These are phyloP conservation scores for Onygenales sp. DNA, from an alignment of 2,329 filamentous ascomycete genomes.

Conservation along the genomic window DNA sequence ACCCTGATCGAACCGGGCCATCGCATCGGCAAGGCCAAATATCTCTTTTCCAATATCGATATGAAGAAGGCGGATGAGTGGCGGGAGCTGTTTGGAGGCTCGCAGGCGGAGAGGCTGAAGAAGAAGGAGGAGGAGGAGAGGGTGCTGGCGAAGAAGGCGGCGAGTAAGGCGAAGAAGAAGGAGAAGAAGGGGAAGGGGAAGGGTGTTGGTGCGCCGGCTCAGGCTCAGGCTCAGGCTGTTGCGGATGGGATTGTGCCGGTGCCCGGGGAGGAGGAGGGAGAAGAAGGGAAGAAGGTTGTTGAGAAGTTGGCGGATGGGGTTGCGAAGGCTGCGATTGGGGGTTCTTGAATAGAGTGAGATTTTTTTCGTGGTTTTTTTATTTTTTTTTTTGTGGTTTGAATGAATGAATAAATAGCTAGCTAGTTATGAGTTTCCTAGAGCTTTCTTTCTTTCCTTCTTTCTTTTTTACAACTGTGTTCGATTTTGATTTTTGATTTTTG, in stretches of 20 bases:
- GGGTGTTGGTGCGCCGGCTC: conserved; percentile 2
- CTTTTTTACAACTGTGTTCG: too few relatives aligned
- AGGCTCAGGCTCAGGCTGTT: conserved; percentile 23
- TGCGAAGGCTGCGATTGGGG: conserved; percentile 33
- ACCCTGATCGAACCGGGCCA: conserved; percentile 58
- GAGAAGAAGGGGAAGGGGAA: conserved; percentile 16
- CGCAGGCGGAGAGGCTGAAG: conserved; percentile 56
- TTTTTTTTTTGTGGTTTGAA: not conserved
- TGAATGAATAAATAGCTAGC: not conserved
- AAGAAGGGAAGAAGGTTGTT: conserved; percentile 24
- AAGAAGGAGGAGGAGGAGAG: conserved; percentile 57
- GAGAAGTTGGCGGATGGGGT: conserved; percentile 34
- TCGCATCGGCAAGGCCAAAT: conserved; percentile 67
- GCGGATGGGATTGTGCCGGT: conserved; percentile 27
- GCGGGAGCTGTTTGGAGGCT: conserved; percentile 64
- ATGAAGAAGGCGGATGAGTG: conserved; percentile 74
- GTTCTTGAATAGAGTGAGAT: conserved; percentile 18
- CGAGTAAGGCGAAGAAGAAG: conserved; percentile 25
- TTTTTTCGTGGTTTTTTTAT: not conserved
- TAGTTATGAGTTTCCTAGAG: not conserved
- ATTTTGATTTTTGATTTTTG: too few relatives aligned
- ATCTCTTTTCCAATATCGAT: conserved; percentile 77
- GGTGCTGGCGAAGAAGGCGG: conserved; percentile 31
- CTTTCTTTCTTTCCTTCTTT: not conserved
- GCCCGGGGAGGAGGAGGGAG: conserved; percentile 17